Evolutionary conservation across 495 filamentous ascomycete species (phyloP).

Genomic region (Massariosphaeria phaeospora): DNA sequence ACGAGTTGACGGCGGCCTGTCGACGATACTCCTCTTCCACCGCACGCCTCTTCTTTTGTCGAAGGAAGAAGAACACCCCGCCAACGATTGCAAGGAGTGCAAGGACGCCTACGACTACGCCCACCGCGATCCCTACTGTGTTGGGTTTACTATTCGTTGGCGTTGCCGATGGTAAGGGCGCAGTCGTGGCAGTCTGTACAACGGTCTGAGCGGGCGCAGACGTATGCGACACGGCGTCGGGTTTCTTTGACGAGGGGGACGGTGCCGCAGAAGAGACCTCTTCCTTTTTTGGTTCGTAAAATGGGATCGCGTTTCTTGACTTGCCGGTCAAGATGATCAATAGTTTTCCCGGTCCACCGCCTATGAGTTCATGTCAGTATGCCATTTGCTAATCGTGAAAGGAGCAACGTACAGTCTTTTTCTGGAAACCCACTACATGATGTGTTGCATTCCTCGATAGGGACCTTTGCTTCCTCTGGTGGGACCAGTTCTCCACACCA

Average conservation of each 20-base stretch:
- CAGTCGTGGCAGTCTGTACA: slow-evolving; percentile 9
- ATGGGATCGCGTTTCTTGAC: slow-evolving; percentile 26
- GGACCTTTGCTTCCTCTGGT: slow-evolving; percentile 43
- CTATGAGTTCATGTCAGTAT: slow-evolving; percentile 38
- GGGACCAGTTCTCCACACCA: slow-evolving; percentile 61
- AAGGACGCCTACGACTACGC: slow-evolving; percentile 80
- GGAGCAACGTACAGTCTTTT: slow-evolving; percentile 54
- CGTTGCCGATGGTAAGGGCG: slow-evolving; percentile 23
- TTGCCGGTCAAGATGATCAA: slow-evolving; percentile 52
- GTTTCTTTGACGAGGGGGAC: slow-evolving; percentile 8
- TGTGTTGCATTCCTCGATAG: slow-evolving; percentile 51
- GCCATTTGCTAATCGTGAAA: neutral
- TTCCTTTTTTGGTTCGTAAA: slow-evolving; percentile 13
- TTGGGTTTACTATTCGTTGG: slow-evolving; percentile 45
- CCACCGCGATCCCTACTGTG: slow-evolving; percentile 76
- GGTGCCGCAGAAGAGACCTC: neutral
- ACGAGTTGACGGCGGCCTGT: slow-evolving; percentile 63
- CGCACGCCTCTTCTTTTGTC: slow-evolving; percentile 64
- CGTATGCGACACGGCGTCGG: neutral
- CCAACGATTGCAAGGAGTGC: slow-evolving; percentile 59
- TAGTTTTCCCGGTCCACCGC: slow-evolving; percentile 48
- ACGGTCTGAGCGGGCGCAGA: neutral
- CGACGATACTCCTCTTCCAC: slow-evolving; percentile 76
- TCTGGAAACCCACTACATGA: slow-evolving; percentile 52
- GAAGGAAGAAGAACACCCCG: slow-evolving; percentile 69